These are phyloP conservation scores for Mycosphaerelloides madeirae DNA, from an alignment of 2,329 filamentous ascomycete genomes.

Conservation along the genomic window DNA sequence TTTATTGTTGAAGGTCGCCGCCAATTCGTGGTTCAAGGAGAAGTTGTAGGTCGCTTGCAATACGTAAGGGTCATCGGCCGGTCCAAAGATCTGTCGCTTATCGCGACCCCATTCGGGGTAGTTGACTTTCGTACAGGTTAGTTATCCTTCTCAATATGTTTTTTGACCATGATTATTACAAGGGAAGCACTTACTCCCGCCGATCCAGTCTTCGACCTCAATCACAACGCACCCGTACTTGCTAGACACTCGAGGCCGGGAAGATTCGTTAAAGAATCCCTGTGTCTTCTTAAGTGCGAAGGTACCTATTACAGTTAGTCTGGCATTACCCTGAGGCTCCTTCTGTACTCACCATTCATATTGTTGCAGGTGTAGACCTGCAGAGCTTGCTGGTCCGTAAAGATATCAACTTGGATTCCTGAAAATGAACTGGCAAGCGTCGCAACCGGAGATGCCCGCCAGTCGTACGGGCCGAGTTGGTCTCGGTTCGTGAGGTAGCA, in stretches of 20 bases:
- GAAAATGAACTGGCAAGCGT: constrained; percentile 68
- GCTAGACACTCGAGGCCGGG: constrained; percentile 59
- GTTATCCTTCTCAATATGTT: too few relatives aligned
- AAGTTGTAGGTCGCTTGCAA: constrained; percentile 45
- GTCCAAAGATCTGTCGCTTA: constrained; percentile 46
- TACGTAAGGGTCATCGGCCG: constrained; percentile 39
- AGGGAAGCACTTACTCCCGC: constrained; percentile 51
- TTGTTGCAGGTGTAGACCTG: constrained; percentile 82
- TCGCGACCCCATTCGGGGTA: constrained; percentile 79
- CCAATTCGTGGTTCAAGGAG: constrained; percentile 11
- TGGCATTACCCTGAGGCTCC: constrained; percentile 20
- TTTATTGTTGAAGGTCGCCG: not conserved
- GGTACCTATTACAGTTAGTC: constrained; percentile 38
- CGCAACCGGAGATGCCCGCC: constrained; percentile 59
- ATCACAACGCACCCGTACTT: constrained; percentile 82
- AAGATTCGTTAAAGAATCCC: constrained; percentile 52
- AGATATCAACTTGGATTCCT: constrained; percentile 78
- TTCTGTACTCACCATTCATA: constrained; percentile 60
- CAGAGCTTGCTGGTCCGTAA: constrained; percentile 77
- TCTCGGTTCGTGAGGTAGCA: constrained; percentile 65
- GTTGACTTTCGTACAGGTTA: constrained; percentile 56
- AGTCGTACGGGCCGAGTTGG: constrained; percentile 55
- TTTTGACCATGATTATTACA: too few relatives aligned
- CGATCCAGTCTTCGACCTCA: constrained; percentile 90
- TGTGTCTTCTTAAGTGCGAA: constrained; percentile 66